Evolutionary conservation across 768 basidiomycete genomes (phyloP).

Genomic region (Collybiopsis confluens): DNA sequence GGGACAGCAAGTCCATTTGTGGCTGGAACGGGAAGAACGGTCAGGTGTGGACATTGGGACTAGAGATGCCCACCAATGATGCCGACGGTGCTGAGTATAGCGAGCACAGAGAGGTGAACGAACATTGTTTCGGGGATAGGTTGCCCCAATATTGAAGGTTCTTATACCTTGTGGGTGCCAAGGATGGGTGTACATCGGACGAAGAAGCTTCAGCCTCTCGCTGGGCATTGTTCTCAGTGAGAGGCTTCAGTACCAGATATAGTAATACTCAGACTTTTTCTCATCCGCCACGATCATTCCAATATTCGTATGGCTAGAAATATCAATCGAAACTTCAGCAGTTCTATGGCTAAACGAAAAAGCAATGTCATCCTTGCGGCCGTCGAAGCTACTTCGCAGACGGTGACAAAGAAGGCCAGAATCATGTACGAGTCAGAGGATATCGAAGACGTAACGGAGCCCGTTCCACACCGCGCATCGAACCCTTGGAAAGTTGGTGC

Average conservation of each 20-base stretch:
- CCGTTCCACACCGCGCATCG: conserved; percentile 16
- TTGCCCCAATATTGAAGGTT: too few relatives aligned
- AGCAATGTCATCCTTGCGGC: neutral
- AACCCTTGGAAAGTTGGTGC: conserved; percentile 73
- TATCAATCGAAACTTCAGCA: neutral
- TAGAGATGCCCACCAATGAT: neutral
- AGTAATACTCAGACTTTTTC: neutral
- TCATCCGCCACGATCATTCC: neutral
- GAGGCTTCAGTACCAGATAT: too few relatives aligned
- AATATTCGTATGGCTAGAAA: neutral
- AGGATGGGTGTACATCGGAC: too few relatives aligned
- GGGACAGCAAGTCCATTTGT: too few relatives aligned
- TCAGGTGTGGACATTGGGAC: neutral
- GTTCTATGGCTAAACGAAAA: neutral
- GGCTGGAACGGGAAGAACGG: neutral
- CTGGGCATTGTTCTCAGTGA: too few relatives aligned
- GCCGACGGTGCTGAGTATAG: neutral
- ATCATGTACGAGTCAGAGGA: neutral
- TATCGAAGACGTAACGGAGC: neutral
- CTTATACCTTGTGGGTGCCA: too few relatives aligned
- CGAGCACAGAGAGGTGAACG: neutral
- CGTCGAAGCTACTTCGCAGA: too few relatives aligned
- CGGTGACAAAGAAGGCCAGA: neutral
- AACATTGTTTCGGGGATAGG: neutral
- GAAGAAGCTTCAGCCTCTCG: too few relatives aligned